These are phyloP conservation scores for Lichtheimia hyalospora DNA, from an alignment of 371 early-diverging fungal species.

Conservation along the genomic window DNA sequence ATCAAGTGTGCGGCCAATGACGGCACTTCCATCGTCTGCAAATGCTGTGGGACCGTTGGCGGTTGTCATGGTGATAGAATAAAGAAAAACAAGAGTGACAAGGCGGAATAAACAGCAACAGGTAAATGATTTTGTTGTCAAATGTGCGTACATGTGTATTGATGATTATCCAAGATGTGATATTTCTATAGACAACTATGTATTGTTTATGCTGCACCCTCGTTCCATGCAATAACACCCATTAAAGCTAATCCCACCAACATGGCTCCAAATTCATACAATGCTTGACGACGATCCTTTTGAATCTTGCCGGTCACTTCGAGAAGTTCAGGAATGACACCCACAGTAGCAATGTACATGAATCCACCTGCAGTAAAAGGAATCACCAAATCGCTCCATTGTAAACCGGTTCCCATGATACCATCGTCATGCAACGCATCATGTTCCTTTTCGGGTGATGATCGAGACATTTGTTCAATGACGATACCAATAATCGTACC, in stretches of 20 bases:
- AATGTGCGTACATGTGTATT: no score
- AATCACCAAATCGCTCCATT: slow-evolving; percentile 71
- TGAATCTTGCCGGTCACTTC: slow-evolving; percentile 58
- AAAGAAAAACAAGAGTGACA: no score
- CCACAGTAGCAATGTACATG: slow-evolving; percentile 86
- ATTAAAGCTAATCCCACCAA: slow-evolving; percentile 65
- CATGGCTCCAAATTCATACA: slow-evolving; percentile 62
- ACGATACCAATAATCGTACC: slow-evolving; percentile 81
- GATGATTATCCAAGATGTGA: not conserved
- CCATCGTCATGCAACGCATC: slow-evolving; percentile 22
- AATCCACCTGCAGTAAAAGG: slow-evolving; percentile 91
- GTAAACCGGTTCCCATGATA: slow-evolving; percentile 46
- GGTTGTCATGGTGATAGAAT: slow-evolving; percentile 15
- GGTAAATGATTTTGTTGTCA: no score
- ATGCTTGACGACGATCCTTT: slow-evolving; percentile 53
- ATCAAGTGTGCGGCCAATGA: slow-evolving; percentile 60
- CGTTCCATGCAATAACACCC: slow-evolving; percentile 65
- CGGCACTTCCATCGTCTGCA: slow-evolving; percentile 64
- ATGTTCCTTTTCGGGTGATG: not conserved
- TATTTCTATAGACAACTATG: not conserved
- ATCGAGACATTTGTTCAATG: slow-evolving; percentile 66
- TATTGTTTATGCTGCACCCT: slow-evolving; percentile 19
- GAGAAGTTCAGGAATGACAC: slow-evolving; percentile 84
- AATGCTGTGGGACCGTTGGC: slow-evolving; percentile 61
- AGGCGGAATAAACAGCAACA: no score